These are phyloP conservation scores for Phytophthora multivora DNA, from an alignment of 352 stramenopile species.

Conservation along the genomic window DNA sequence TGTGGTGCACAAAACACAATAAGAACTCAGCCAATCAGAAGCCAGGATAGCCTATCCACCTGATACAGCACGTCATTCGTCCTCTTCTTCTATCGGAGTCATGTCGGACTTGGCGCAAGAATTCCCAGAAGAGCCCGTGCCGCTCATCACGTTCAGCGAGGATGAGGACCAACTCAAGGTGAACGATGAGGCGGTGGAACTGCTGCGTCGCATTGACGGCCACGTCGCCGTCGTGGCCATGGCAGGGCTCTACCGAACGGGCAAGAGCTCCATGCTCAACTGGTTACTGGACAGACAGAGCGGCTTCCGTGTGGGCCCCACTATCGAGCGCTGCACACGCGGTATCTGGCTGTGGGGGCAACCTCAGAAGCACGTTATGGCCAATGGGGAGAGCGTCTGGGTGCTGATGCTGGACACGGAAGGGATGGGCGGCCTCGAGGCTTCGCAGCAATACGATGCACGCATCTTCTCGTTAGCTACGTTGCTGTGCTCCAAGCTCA, in stretches of 20 bases:
- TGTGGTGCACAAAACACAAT: not conserved
- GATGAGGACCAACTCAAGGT: slow-evolving; percentile 81
- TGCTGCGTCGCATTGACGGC: slow-evolving; percentile 73
- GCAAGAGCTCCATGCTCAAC: slow-evolving; percentile 90
- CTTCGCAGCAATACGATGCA: slow-evolving; percentile 85
- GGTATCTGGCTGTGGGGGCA: slow-evolving; percentile 89
- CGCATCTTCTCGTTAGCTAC: slow-evolving; percentile 88
- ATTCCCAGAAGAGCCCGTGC: slow-evolving; percentile 81
- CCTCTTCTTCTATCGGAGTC: slow-evolving; percentile 7
- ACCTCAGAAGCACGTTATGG: slow-evolving; percentile 62
- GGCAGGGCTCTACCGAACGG: slow-evolving; percentile 86
- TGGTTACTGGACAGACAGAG: slow-evolving; percentile 74
- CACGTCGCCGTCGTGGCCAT: slow-evolving; percentile 84
- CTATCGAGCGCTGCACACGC: slow-evolving; percentile 83
- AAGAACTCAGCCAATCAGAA: slow-evolving; percentile 12
- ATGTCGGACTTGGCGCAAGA: slow-evolving; percentile 35
- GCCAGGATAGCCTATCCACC: not conserved
- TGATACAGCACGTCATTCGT: slow-evolving; percentile 17
- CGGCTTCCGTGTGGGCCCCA: slow-evolving; percentile 83
- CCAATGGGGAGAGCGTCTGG: slow-evolving; percentile 70
- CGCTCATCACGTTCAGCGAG: slow-evolving; percentile 87
- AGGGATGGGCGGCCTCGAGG: slow-evolving; percentile 84
- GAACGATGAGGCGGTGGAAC: slow-evolving; percentile 73
- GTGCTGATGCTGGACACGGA: slow-evolving; percentile 90
- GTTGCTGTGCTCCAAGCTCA: slow-evolving; percentile 85